Conservation (phyloP, 2,329 filamentous ascomycete species). For the Aureobasidium subglaciale region DNA sequence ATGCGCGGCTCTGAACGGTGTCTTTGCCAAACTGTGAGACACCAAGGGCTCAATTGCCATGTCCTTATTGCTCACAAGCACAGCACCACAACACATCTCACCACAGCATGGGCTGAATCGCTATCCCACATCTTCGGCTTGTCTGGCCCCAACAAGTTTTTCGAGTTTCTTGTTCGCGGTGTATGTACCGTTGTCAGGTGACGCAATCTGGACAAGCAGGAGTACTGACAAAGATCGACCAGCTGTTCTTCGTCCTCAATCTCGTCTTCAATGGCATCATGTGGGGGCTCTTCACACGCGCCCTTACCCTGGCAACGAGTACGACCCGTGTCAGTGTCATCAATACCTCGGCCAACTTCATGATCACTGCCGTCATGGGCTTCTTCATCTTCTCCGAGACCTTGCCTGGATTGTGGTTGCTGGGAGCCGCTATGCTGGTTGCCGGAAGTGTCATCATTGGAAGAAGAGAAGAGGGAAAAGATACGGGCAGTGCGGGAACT, state of each 20-base stretch:
- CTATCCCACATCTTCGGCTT: slow-evolving; percentile 44
- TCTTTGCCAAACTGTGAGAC: slow-evolving; percentile 72
- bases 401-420: slow-evolving; percentile 68
- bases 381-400: slow-evolving; percentile 63
- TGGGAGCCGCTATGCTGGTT: slow-evolving; percentile 64
- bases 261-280: slow-evolving; percentile 70
- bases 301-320: slow-evolving; percentile 64
- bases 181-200: slow-evolving; percentile 32
- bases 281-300: slow-evolving; percentile 77
- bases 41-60: not conserved
- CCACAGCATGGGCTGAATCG: slow-evolving; percentile 44
- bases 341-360: slow-evolving; percentile 76
- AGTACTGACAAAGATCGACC: slow-evolving; percentile 4
- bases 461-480: slow-evolving; percentile 52
- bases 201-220: not conserved
- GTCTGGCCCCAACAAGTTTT: slow-evolving; percentile 36
- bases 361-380: slow-evolving; percentile 68
- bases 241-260: slow-evolving; percentile 71
- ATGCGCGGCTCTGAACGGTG: slow-evolving; percentile 74
- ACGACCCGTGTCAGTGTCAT: slow-evolving; percentile 75
- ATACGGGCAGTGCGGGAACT: slow-evolving; percentile 20
- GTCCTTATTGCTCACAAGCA: not conserved
- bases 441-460: slow-evolving; percentile 74
- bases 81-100: slow-evolving; percentile 56
- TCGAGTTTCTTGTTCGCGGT: slow-evolving; percentile 45